These are phyloP conservation scores for Phyllostachys edulis DNA, from an alignment of 176 grass and related monocot genomes.

Conservation along the genomic window DNA sequence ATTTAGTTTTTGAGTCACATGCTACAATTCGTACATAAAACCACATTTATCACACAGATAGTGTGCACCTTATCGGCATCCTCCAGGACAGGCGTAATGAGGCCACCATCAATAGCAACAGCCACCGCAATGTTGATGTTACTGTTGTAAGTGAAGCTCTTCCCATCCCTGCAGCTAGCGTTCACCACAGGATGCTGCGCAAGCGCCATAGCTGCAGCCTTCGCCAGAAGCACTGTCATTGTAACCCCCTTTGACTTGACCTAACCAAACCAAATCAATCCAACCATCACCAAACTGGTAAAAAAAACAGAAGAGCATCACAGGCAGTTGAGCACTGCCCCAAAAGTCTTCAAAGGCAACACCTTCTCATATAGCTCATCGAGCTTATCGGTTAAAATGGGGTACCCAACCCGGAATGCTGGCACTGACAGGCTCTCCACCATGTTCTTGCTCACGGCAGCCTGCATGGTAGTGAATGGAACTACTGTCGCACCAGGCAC, in stretches of 20 bases:
- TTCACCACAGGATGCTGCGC: conserved; percentile 82
- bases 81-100: conserved; percentile 88
- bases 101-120: conserved; percentile 85
- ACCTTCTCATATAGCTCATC: conserved; percentile 90
- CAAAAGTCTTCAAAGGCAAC: conserved; percentile 20
- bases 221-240: conserved; percentile 84
- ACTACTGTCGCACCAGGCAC: conserved; percentile 74
- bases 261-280: conserved; percentile 34
- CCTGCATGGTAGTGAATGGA: conserved; percentile 85
- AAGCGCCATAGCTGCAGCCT: conserved; percentile 84
- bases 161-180: conserved; percentile 84
- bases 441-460: conserved; percentile 96
- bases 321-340: background rate
- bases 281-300: background rate
- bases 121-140: conserved; percentile 93
- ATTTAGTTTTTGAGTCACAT: conserved; percentile 9
- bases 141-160: conserved; percentile 90
- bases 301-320: conserved; percentile 5
- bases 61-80: conserved; percentile 81
- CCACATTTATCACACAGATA: conserved; percentile 6
- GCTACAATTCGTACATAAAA: background rate
- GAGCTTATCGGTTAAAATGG: conserved; percentile 70
- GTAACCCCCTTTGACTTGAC: conserved; percentile 94
- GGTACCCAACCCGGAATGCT: conserved; percentile 78
- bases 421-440: conserved; percentile 83